phyloP scores from a whole-genome alignment of 768 basidiomycete species.

The Coprinopsis cinerea region DNA sequence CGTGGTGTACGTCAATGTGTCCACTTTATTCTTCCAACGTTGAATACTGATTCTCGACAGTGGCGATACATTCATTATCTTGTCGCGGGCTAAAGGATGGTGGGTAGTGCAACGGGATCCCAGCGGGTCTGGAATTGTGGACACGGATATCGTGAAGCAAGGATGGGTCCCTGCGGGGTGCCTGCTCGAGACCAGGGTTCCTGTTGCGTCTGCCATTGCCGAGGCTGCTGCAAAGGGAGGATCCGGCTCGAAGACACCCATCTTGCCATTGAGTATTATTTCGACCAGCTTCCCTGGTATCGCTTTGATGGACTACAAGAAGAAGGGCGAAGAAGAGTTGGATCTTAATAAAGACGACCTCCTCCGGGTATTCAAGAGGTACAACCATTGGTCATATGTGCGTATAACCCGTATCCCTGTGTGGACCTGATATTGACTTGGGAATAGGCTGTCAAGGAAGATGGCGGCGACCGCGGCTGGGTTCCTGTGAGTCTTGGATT shows the following conservation, averaged over 20 bases:
- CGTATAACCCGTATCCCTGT: constrained; percentile 21
- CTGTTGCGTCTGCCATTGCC: constrained; percentile 82
- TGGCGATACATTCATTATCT: constrained; percentile 89
- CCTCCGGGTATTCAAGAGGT: constrained; percentile 92
- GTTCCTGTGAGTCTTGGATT: constrained; percentile 59
- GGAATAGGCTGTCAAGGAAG: constrained; percentile 83
- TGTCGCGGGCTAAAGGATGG: constrained; percentile 95
- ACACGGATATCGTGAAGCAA: constrained; percentile 72
- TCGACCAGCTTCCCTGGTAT: constrained; percentile 97
- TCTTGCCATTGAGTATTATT: constrained; percentile 85
- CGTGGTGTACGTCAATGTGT: constrained; percentile 60
- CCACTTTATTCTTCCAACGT: constrained; percentile 16
- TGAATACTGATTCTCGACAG: constrained; percentile 30
- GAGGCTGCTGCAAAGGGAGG: constrained; percentile 64
- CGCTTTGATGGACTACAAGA: constrained; percentile 93
- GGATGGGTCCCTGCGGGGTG: constrained; percentile 99
- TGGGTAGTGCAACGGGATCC: constrained; percentile 98
- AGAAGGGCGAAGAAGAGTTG: constrained; percentile 90
- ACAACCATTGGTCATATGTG: constrained; percentile 97
- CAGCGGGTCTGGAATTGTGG: constrained; percentile 72
- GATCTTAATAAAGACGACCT: constrained; percentile 84
- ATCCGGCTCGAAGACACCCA: constrained; percentile 61
- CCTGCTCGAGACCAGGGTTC: constrained; percentile 86
- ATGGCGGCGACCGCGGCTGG: constrained; percentile 93
- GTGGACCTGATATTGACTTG: constrained; percentile 8